Percentiles rank a stretch among this genome's conserved stretches.
Conservation (phyloP, 495 filamentous ascomycete species). For the Daldinia grandis region DNA sequence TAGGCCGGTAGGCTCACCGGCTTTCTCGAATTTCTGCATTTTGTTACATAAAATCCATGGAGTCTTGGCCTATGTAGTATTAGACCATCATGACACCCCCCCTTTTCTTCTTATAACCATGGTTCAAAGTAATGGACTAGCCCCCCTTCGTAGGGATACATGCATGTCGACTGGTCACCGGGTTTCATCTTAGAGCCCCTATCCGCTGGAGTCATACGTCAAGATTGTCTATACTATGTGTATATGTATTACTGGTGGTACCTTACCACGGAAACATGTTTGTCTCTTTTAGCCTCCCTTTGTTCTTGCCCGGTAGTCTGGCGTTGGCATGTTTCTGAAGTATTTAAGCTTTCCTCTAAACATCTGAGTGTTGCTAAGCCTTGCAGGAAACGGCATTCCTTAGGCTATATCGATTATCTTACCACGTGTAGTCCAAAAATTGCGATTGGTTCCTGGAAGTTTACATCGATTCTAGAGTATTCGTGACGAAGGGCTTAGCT, state of each 20-base stretch:
- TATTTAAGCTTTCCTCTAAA: slow-evolving; percentile 5
- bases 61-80: slow-evolving; percentile 17
- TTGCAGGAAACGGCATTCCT: background rate
- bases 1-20: slow-evolving; percentile 19
- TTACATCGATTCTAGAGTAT: background rate
- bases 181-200: slow-evolving; percentile 14
- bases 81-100: slow-evolving; percentile 1
- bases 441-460: background rate
- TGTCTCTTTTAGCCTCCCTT: slow-evolving; percentile 3
- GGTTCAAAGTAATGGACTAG: slow-evolving; percentile 11
- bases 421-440: background rate
- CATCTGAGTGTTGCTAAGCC: slow-evolving; percentile 26
- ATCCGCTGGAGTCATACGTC: slow-evolving; percentile 12
- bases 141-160: slow-evolving; percentile 19
- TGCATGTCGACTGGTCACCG: slow-evolving; percentile 31
- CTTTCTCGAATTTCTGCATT: slow-evolving; percentile 9
- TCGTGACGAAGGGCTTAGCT: background rate
- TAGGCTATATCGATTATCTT: background rate
- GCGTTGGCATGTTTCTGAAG: slow-evolving; percentile 16
- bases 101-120: slow-evolving; percentile 8
- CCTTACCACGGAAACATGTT: background rate
- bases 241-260: background rate
- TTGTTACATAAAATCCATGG: slow-evolving; percentile 28
- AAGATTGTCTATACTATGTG: background rate
- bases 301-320: background rate